Conservation (phyloP, 257 asterid species). For the Nicotiana benthamiana region DNA sequence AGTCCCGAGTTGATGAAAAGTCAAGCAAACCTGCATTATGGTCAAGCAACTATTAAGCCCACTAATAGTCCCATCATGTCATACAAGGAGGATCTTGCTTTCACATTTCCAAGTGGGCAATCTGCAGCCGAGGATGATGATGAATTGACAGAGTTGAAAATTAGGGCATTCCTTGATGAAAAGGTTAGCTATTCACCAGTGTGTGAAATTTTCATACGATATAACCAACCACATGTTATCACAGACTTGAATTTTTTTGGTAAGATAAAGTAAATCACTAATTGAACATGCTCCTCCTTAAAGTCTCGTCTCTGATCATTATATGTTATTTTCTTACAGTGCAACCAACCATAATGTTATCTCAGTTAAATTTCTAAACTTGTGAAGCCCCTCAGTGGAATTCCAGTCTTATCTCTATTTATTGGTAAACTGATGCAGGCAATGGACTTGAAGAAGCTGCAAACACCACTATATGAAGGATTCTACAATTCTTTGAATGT, state of each 20-base stretch:
- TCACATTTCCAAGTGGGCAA: conserved; percentile 60
- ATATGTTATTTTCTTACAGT: background rate
- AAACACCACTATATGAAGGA: conserved; percentile 80
- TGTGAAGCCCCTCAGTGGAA: background rate
- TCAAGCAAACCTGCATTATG: conserved; percentile 28
- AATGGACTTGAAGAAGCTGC: conserved; percentile 81
- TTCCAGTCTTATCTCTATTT: background rate
- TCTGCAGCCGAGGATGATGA: conserved; percentile 71
- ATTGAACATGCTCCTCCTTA: background rate
- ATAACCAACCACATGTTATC: background rate
- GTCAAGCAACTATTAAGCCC: conserved; percentile 31
- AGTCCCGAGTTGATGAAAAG: conserved; percentile 53
- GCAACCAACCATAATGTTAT: background rate
- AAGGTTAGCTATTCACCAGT: conserved; percentile 42
- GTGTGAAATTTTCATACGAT: background rate
- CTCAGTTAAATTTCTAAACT: background rate
- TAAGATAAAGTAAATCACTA: no score
- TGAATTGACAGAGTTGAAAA: conserved; percentile 79
- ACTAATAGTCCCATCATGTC: conserved; percentile 34
- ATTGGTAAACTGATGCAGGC: conserved; percentile 45
- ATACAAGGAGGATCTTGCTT: conserved; percentile 46
- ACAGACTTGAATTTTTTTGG: background rate
- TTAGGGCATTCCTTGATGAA: conserved; percentile 84
- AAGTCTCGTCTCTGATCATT: background rate
- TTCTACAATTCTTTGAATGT: conserved; percentile 78